Evolutionary conservation across 2,329 filamentous ascomycete species (phyloP), one percentile per base, ranked within the genome.

Genomic region (Blastomyces silverae): DNA sequence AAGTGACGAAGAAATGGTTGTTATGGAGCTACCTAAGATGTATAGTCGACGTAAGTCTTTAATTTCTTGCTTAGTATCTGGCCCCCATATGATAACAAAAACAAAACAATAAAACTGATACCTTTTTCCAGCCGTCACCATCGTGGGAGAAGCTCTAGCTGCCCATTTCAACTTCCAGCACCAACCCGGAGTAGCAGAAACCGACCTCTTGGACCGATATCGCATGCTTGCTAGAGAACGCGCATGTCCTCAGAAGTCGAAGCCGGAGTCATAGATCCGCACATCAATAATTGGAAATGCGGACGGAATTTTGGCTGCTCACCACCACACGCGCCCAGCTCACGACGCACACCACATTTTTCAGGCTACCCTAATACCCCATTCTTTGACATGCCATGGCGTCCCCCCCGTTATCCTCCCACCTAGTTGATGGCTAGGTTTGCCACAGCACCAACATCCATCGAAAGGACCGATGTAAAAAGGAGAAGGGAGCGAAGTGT

Each of bases 191-290:
- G 52, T 62, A 3, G 52, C 28, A 7, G 28, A 53, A 22, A 85
- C 84, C 0, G 83, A 86, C 69, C 74, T 85, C 20, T 73, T 86
- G 10, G 77, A 80, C 48, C 76, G 84, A 42, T 86, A 85, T 70
- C 77, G 79, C 17, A 76, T 78, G 1, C 85, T 82, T 72, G 84
- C 83, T 0, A 74, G 78, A 48, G 82, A 85, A 68, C 39, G 58
- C 7, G 42, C 34, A 25, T 61, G 58, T 22, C n/a, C 34, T 48
- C 58, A 6, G 58, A 22, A 37, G 11, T 44, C 56, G 34, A 42
- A 34, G 42, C 56, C 56, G 7, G 56, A 3, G 34, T 42, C 56
- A 7, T 42, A 58, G 37, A 58, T 15, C 56, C 10, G 8, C 25
- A 34, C n/a, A n/a, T 13, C 37, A 1, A 39, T 10, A 34, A 4